Conservation (phyloP, 768 basidiomycete species). For the Pulveroboletus sp. region DNA sequence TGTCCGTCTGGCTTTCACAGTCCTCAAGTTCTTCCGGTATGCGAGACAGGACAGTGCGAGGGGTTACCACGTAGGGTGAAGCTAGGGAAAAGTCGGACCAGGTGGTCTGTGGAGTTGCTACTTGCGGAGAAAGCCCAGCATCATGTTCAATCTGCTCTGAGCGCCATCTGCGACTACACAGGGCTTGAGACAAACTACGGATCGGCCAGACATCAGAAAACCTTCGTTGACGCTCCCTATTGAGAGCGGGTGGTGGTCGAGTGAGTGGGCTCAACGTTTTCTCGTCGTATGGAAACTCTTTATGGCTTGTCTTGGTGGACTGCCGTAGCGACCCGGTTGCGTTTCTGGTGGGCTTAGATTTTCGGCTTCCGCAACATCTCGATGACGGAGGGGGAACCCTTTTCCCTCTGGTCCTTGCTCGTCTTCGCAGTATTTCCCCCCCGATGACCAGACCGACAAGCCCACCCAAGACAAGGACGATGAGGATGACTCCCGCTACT, state of each 20-base stretch:
- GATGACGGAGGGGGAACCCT: neutral
- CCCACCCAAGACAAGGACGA: constrained; percentile 25
- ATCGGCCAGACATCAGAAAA: constrained; percentile 21
- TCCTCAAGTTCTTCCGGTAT: constrained; percentile 31
- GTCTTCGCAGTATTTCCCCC: constrained; percentile 25
- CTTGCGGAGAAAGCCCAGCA: neutral
- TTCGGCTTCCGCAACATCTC: constrained; percentile 1
- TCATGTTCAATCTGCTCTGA: neutral
- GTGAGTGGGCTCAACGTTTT: constrained; percentile 10
- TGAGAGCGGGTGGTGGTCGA: constrained; percentile 12
- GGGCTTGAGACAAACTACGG: constrained; percentile 11
- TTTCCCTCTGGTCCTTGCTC: neutral
- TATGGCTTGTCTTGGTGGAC: neutral
- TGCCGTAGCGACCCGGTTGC: neutral
- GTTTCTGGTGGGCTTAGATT: constrained; percentile 2
- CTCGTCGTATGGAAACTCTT: constrained; percentile 11
- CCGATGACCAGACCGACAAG: constrained; percentile 25
- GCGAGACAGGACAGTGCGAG: constrained; percentile 19
- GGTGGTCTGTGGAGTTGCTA: constrained; percentile 19
- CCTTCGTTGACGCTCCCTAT: constrained; percentile 12
- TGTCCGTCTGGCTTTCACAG: constrained; percentile 17
- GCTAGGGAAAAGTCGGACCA: constrained; percentile 28
- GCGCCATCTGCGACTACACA: constrained; percentile 6
- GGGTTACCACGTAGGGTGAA: constrained; percentile 13
- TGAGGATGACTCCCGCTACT: constrained; percentile 18